Evolutionary conservation across 257 asterid genomes (phyloP), one percentile per base, ranked within the genome.

Genomic region (Penstemon barbatus): DNA sequence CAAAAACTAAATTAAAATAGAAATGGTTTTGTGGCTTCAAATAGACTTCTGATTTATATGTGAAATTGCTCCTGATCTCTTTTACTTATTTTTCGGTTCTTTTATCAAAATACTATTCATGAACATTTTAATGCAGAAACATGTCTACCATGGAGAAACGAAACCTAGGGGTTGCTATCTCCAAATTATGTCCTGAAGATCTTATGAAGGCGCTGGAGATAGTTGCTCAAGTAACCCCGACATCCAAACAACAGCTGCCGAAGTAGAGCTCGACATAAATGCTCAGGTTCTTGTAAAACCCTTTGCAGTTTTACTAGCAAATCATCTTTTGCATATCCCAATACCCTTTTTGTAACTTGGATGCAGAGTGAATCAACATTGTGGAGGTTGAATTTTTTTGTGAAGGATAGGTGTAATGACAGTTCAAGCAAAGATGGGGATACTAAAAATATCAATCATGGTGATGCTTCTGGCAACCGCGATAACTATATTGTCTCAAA

Each of bases 321-420:
- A 55, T 53, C 53, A 41, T 12, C 51, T 63, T 39, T 9, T 59
- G 74, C 71, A 59, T 50, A 61, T 70, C 62, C 77, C 60, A 42
- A 57, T 56, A 52, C 59, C 40, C 3, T 12, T 39, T 59, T 40
- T 13, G 25, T 68, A 12, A 60, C 70, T 60, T 49, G 46, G 69
- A 71, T 65, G 66, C 89, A 93, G 98, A 88, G 87, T 49, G 97
- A 90, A 67, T 73, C 83, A 11, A 90, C 97, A 18, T 66, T 93
- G 39, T 93, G 98, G 98, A 88, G 96, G 79, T 79, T 93, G 82
- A 90, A 86, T 45, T 70, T 81, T 62, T 93, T 93, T 9, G 84
- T 85, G 51, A 90, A 78, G 76, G 83, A 64, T 44, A 15, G 18
- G 18, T 57, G 63, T 63, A 78, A 75, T 25, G 33, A 25, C 75